phyloP scores from a whole-genome alignment of 2,329 filamentous ascomycete species.

The Fusarium duplospermum region DNA sequence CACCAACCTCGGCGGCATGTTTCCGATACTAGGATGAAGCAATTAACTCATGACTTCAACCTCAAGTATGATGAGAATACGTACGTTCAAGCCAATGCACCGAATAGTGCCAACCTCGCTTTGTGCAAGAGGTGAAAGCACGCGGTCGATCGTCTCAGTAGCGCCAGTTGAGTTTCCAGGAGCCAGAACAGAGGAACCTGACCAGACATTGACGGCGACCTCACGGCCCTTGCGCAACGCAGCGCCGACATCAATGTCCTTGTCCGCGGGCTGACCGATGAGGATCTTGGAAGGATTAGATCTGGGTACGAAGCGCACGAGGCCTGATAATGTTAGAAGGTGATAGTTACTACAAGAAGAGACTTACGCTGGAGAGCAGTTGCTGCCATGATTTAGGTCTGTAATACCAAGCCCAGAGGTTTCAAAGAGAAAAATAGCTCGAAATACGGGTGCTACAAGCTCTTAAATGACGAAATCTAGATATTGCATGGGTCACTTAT shows the following conservation, averaged over 20 bases:
- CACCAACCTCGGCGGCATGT: slow-evolving; percentile 60
- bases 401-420: neutral
- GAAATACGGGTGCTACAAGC: neutral
- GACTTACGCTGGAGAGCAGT: slow-evolving; percentile 38
- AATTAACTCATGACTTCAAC: neutral
- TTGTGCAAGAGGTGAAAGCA: slow-evolving; percentile 59
- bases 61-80: slow-evolving; percentile 16
- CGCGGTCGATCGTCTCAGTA: slow-evolving; percentile 56
- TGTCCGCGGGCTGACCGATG: slow-evolving; percentile 67
- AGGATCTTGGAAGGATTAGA: slow-evolving; percentile 60
- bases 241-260: slow-evolving; percentile 66
- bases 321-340: slow-evolving; percentile 53
- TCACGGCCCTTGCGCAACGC: slow-evolving; percentile 67
- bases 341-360: neutral
- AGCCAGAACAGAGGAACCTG: slow-evolving; percentile 66
- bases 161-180: slow-evolving; percentile 64
- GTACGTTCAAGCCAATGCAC: slow-evolving; percentile 68
- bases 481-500: neutral
- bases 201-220: slow-evolving; percentile 67
- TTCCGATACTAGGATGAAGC: slow-evolving; percentile 47
- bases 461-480: slow-evolving; percentile 23
- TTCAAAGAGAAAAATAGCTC: neutral
- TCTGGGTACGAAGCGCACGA: slow-evolving; percentile 69
- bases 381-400: slow-evolving; percentile 30
- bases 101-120: slow-evolving; percentile 64